Evolutionary conservation across 2,329 filamentous ascomycete genomes (phyloP), one percentile per base, ranked within the genome.

Genomic region (Cephalotrichum gorgonifer): DNA sequence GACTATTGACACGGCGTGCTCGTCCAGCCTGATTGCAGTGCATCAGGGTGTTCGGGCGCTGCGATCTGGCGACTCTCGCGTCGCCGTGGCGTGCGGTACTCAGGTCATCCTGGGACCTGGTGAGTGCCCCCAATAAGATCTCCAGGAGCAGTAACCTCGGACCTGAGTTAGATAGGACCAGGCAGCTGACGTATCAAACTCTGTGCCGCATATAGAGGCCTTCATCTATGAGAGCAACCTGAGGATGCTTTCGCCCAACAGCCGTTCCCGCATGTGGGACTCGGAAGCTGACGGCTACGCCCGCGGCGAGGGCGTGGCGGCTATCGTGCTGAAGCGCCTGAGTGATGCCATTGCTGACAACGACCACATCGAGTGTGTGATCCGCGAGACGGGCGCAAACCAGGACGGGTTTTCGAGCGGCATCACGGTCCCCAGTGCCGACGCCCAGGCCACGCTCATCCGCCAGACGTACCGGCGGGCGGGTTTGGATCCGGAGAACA

Each of bases 221-320:
- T n/a, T n/a, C n/a, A n/a, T n/a, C n/a, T n/a, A n/a, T n/a, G n/a
- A n/a, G n/a, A n/a, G n/a, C n/a, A n/a, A n/a, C n/a, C n/a, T n/a
- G n/a, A n/a, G n/a, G n/a, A n/a, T n/a, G n/a, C n/a, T n/a, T n/a
- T n/a, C n/a, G n/a, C n/a, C n/a, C n/a, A n/a, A n/a, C n/a, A n/a
- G n/a, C n/a, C n/a, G n/a, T n/a, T n/a, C n/a, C n/a, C n/a, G n/a
- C n/a, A n/a, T n/a, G n/a, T 67, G 62, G 23, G 63, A 65, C 35
- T 39, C 51, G 20, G 52, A 58, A 0, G 63, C 57, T 1, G 60
- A 68, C 53, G 69, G 74, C 2, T 75, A 75, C 55, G 67, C 61
- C 1, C 61, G 71, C 25, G 69, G 70, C 11, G 71, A 76, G 52
- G 60, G 64, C n/a, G 50, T 76, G 43, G 38, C 47, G 27, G 15